Evolutionary conservation across 2,329 filamentous ascomycete genomes (phyloP).

Genomic region (Didymellaceae sp.): DNA sequence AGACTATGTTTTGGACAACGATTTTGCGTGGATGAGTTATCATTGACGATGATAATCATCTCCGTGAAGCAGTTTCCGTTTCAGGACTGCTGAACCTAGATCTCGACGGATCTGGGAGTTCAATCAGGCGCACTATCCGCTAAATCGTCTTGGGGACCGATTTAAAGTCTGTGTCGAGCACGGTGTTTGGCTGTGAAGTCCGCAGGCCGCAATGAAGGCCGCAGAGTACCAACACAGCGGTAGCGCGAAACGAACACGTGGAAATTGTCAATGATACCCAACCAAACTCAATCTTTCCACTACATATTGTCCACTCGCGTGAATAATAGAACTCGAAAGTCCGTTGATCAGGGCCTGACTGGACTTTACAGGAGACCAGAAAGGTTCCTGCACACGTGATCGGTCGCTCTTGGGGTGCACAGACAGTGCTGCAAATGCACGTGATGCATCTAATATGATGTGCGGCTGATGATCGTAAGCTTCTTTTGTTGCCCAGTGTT

Average conservation of each 20-base stretch:
- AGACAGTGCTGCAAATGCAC: too few relatives aligned
- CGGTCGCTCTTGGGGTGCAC: too few relatives aligned
- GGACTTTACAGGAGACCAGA: too few relatives aligned
- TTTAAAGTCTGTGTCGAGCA: not conserved
- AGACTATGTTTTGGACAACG: too few relatives aligned
- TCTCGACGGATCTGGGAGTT: not conserved
- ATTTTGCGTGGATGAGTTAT: not conserved
- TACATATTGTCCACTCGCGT: not conserved
- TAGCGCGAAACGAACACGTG: too few relatives aligned
- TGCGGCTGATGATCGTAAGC: too few relatives aligned
- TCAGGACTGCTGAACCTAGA: too few relatives aligned
- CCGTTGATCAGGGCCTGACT: not conserved
- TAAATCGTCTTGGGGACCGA: not conserved
- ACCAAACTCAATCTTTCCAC: not conserved
- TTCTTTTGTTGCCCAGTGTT: too few relatives aligned
- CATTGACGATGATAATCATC: not conserved
- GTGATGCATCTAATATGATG: too few relatives aligned
- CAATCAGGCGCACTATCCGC: not conserved
- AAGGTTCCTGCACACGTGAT: too few relatives aligned
- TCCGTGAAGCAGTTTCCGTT: not conserved
- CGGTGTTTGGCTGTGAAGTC: conserved; percentile 3
- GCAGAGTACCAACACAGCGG: not conserved
- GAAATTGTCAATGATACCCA: not conserved
- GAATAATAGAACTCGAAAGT: too few relatives aligned
- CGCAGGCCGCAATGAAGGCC: not conserved